A percentile compares a stretch with the other conserved stretches of the same genome.
Conservation (phyloP, 129 eudicot species). For the Saussurea involucrata region DNA sequence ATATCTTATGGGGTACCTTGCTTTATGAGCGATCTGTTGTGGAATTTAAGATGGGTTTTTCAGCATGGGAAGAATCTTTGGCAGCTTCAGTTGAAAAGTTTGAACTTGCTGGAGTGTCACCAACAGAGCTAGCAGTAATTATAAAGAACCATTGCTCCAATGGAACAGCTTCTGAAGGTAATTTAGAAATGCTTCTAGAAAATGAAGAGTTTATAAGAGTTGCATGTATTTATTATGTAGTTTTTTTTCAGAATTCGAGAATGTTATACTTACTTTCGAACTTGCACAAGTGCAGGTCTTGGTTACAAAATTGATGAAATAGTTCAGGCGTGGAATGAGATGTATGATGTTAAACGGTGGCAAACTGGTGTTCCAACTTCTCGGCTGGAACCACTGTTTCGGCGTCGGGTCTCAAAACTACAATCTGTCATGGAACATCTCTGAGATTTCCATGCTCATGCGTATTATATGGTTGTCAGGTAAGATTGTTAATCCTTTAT, state of each 20-base stretch:
- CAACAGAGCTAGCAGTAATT: slow-evolving; percentile 81
- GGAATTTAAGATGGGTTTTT: slow-evolving; percentile 76
- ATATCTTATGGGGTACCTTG: slow-evolving; percentile 91
- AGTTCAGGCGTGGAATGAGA: slow-evolving; percentile 96
- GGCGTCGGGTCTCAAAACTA: slow-evolving; percentile 75
- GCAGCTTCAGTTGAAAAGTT: slow-evolving; percentile 94
- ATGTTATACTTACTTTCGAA: slow-evolving; percentile 9
- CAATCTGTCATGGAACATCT: slow-evolving; percentile 59
- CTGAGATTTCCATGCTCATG: slow-evolving; percentile 16
- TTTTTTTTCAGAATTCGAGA: neutral
- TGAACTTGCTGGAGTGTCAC: slow-evolving; percentile 86
- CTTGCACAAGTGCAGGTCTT: slow-evolving; percentile 31
- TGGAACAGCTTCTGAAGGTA: slow-evolving; percentile 75
- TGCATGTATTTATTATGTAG: neutral
- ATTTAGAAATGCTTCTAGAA: neutral
- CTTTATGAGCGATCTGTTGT: slow-evolving; percentile 91
- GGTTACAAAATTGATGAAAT: slow-evolving; percentile 90
- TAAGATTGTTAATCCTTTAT: slow-evolving; percentile 23
- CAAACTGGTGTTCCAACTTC: slow-evolving; percentile 78
- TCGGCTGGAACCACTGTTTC: slow-evolving; percentile 76
- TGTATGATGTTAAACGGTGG: slow-evolving; percentile 97
- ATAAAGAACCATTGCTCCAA: slow-evolving; percentile 92
- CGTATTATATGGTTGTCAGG: slow-evolving; percentile 13
- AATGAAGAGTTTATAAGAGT: neutral
- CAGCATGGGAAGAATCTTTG: slow-evolving; percentile 93